phyloP scores from a whole-genome alignment of 345 rosid species.

The Xanthoceras sorbifolium region DNA sequence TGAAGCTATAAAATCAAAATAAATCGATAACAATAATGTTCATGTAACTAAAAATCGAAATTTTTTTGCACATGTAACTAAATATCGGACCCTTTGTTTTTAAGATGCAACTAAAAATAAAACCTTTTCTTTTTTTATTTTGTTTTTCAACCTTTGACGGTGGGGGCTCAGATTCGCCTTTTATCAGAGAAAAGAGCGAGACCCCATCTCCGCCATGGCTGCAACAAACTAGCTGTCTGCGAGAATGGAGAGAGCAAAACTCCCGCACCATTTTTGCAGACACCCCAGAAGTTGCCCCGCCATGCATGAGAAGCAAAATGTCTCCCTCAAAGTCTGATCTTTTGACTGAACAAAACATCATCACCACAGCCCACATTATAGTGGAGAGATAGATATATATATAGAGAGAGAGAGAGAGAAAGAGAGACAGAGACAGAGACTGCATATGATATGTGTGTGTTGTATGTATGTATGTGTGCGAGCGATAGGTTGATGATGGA shows the following conservation, averaged over 20 bases:
- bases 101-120: neutral
- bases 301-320: neutral
- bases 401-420: neutral
- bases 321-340: neutral
- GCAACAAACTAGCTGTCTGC: neutral
- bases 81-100: no score
- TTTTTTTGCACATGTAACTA: neutral
- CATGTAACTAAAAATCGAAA: no score
- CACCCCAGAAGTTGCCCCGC: slow-evolving; percentile 15
- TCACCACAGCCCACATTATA: slow-evolving; percentile 14
- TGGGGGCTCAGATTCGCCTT: neutral
- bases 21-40: neutral
- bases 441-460: no score
- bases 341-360: neutral
- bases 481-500: neutral
- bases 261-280: neutral
- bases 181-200: neutral
- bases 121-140: neutral
- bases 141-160: neutral
- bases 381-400: neutral
- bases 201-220: neutral
- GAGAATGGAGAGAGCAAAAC: no score
- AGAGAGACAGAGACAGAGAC: slow-evolving; percentile 5
- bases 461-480: neutral
- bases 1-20: no score